Evolutionary conservation across 345 rosid genomes (phyloP), one percentile per base, ranked within the genome.

Genomic region (Gossypium ekmanianum): DNA sequence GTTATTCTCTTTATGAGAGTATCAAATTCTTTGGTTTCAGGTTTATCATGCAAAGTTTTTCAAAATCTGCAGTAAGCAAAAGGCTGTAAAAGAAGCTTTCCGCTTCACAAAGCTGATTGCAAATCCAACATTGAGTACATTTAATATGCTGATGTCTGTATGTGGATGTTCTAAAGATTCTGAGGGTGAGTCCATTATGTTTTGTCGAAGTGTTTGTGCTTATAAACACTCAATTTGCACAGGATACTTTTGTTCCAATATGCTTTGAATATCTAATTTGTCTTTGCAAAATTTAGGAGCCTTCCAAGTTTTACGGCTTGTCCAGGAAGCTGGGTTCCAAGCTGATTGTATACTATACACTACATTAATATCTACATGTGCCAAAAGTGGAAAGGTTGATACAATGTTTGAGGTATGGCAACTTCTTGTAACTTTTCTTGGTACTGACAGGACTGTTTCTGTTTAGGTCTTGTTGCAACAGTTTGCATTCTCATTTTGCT

Each of bases 321-420:
- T 89, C 68, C 86, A 87, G 80, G 89, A 79, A 81, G 88, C 82
- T 74, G 92, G 92, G 59, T 75, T 91, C 79, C 84, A 80, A 79
- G 90, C 91, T 78, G 95, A 92, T 77, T 90, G 94, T 83, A 94
- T 91, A 80, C 97, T 94, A 74, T 92, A 91, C 81, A 92, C 98
- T 57, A 92, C 97, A 73, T 83, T 94, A 68, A 92, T 94, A 84
- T 89, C 98, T 77, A 88, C 95, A 61, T 92, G 92, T 83, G 98
- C 92, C 63, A 94, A 92, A n/a, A 84, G 97, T 72, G 93, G 97
- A 74, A 91, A 91, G 89, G 97, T 94, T 24, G 98, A 94, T 81
- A 80, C 92, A 81, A 94, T 94, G 98, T 94, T 92, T 80, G 94
- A 92, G 87, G 97, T 94, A 84, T 61, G 79, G 59, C 61, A 67